Conservation (phyloP, 257 asterid species). For the Petrea volubilis region DNA sequence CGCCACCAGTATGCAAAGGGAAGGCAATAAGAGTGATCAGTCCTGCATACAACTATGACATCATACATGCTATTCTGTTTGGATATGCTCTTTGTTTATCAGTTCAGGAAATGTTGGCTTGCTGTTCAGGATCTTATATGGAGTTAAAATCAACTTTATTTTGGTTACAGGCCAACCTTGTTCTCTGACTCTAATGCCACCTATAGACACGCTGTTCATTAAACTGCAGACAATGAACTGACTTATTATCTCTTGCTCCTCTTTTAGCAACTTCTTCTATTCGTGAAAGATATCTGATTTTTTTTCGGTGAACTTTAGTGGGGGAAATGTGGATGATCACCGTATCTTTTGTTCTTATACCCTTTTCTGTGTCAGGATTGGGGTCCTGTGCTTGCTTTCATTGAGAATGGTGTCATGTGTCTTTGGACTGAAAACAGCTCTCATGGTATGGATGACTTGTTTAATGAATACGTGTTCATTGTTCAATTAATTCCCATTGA, state of each 20-base stretch:
- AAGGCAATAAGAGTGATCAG: not conserved
- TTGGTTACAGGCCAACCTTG: not conserved
- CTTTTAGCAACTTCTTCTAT: not conserved
- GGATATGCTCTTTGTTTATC: not conserved
- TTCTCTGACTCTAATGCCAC: conserved; percentile 11
- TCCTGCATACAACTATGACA: not conserved
- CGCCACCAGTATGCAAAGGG: conserved; percentile 1
- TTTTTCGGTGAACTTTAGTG: conserved; percentile 8
- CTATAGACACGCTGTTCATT: conserved; percentile 10
- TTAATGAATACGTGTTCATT: not conserved
- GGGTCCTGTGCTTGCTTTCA: conserved; percentile 63
- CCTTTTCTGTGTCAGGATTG: conserved; percentile 67
- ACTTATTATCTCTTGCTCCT: not conserved
- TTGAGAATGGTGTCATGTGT: conserved; percentile 53
- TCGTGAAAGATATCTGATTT: conserved; percentile 4
- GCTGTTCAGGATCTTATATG: conserved; percentile 9
- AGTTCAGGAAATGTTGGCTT: not conserved
- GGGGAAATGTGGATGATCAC: conserved; percentile 19
- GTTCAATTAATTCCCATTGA: no score
- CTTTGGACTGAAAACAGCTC: conserved; percentile 60
- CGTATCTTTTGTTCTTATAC: conserved; percentile 18
- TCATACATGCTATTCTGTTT: not conserved
- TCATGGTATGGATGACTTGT: conserved; percentile 46
- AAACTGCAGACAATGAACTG: not conserved
- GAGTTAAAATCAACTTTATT: conserved; percentile 15